These are phyloP conservation scores for Collybia sordida DNA, from an alignment of 768 basidiomycete species.

Conservation along the genomic window DNA sequence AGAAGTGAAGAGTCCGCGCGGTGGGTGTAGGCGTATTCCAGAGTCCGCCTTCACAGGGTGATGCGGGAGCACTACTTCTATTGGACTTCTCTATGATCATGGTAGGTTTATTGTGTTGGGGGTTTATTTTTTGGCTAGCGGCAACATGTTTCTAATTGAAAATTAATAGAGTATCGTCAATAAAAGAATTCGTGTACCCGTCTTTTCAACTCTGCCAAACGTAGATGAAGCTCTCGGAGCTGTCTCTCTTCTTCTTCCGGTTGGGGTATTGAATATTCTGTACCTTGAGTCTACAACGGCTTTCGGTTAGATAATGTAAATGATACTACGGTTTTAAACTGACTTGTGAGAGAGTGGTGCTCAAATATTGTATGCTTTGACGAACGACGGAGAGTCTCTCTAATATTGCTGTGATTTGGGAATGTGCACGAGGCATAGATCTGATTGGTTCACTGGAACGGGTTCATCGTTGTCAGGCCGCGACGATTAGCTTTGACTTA, in stretches of 20 bases:
- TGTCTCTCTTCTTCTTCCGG: slow-evolving; percentile 42
- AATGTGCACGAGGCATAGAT: slow-evolving; percentile 51
- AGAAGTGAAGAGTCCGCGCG: slow-evolving; percentile 61
- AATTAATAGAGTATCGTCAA: background rate
- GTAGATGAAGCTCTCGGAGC: slow-evolving; percentile 35
- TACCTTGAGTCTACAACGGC: slow-evolving; percentile 19
- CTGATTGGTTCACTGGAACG: slow-evolving; percentile 36
- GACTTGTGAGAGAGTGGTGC: slow-evolving; percentile 30
- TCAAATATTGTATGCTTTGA: slow-evolving; percentile 34
- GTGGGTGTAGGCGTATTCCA: slow-evolving; percentile 60
- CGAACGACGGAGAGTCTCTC: slow-evolving; percentile 37
- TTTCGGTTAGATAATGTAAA: no score
- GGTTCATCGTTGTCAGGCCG: background rate
- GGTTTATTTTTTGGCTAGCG: background rate
- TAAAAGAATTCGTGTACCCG: slow-evolving; percentile 26
- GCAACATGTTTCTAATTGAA: slow-evolving; percentile 23
- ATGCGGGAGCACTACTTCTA: slow-evolving; percentile 19
- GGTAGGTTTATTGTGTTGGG: slow-evolving; percentile 1
- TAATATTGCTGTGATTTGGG: slow-evolving; percentile 43
- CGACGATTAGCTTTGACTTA: slow-evolving; percentile 33
- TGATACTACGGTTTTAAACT: slow-evolving; percentile 1
- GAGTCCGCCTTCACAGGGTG: slow-evolving; percentile 54
- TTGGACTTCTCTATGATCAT: slow-evolving; percentile 19
- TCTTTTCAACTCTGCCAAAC: slow-evolving; percentile 37
- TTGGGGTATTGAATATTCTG: slow-evolving; percentile 30